These are phyloP conservation scores for Singerocomus rubriflavus DNA, from an alignment of 1,284 basidiomycete species.

Conservation along the genomic window DNA sequence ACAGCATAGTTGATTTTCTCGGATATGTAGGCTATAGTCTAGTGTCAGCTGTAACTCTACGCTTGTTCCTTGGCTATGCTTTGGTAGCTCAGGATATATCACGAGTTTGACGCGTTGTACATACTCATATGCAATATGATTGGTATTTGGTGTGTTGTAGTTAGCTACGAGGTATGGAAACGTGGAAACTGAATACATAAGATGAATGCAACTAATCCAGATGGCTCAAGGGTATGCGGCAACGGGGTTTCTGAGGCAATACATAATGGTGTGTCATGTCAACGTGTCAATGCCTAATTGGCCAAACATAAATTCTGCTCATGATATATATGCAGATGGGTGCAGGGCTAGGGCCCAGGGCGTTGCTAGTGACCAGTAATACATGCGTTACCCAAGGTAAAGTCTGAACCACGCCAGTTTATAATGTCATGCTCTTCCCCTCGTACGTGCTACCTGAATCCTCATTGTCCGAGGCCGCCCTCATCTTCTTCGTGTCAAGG, in stretches of 20 bases:
- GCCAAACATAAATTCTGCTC: too few species aligned
- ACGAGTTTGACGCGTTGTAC: not conserved
- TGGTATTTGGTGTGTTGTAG: not conserved
- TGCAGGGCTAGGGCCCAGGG: too few species aligned
- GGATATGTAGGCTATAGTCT: not conserved
- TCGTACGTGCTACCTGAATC: not conserved
- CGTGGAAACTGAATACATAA: too few species aligned
- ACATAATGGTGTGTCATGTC: too few species aligned
- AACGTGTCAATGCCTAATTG: too few species aligned
- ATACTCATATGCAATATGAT: not conserved
- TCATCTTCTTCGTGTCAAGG: constrained; percentile 22
- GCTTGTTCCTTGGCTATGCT: not conserved
- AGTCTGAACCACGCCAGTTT: too few species aligned
- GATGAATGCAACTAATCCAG: not conserved
- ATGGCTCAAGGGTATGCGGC: too few species aligned
- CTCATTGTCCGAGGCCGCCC: constrained; percentile 4
- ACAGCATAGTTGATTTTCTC: not conserved
- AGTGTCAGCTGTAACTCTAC: not conserved
- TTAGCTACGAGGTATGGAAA: not conserved
- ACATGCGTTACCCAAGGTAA: too few species aligned
- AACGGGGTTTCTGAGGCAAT: not conserved
- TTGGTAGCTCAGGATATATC: not conserved
- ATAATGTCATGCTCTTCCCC: too few species aligned
- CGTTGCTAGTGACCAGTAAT: too few species aligned
- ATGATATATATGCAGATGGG: too few species aligned